Percentiles rank a stretch among this genome's conserved stretches.
Evolutionary conservation across 176 grass and related monocot species (phyloP).

Genomic region (Bromus sterilis): DNA sequence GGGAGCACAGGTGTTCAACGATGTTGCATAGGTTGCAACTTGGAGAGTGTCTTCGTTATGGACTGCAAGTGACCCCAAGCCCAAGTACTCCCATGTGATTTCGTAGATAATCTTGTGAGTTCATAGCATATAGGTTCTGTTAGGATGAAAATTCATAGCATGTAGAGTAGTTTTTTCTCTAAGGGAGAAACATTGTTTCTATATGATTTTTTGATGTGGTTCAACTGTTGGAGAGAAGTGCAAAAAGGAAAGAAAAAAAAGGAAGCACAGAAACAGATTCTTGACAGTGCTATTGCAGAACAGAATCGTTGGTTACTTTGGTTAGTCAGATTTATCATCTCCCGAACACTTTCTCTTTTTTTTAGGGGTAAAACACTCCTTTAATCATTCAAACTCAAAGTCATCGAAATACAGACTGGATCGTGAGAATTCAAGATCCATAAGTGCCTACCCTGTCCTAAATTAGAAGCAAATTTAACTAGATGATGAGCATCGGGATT

Average conservation of each 20-base stretch:
- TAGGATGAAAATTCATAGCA: background rate
- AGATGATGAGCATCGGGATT: too few relatives aligned
- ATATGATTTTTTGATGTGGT: background rate
- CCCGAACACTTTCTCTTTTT: background rate
- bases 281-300: background rate
- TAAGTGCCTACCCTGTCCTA: too few relatives aligned
- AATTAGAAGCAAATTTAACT: too few relatives aligned
- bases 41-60: background rate
- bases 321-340: background rate
- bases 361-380: too few relatives aligned
- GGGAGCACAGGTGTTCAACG: conserved; percentile 19
- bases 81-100: background rate
- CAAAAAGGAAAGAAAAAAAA: background rate
- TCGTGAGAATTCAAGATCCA: too few relatives aligned
- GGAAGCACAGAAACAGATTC: background rate
- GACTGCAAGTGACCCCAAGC: background rate
- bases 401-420: too few relatives aligned
- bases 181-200: background rate
- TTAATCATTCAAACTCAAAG: too few relatives aligned
- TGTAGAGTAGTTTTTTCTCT: background rate
- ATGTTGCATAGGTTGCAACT: conserved; percentile 8
- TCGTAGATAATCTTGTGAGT: background rate
- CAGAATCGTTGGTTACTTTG: background rate
- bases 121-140: background rate
- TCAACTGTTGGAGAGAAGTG: background rate